Evolutionary conservation across 2,329 filamentous ascomycete genomes (phyloP), one percentile per base, ranked within the genome.

Genomic region (Nothophaeocryptopus gaeumannii): DNA sequence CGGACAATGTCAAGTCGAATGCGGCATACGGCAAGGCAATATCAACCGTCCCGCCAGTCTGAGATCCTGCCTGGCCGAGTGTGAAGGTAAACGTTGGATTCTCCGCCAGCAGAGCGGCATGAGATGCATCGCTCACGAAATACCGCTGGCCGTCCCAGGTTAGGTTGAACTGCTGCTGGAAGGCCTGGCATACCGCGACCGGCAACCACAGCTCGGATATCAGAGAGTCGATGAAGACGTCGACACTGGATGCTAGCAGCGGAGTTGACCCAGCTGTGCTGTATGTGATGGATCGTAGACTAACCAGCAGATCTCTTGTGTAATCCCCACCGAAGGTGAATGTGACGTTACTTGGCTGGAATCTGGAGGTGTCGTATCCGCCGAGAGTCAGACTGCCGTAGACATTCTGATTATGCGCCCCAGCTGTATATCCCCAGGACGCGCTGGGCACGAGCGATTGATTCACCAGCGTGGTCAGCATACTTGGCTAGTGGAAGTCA

Each of bases 161-260:
- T 5, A 74, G 58, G n/a, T 67, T 66, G 39, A 73, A 74, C 0
- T 65, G 64, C 5, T 61, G 40, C 39, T 66, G 67, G 45, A 73
- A 72, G 4, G 54, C 40, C 8, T 64, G 45, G 54, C 68, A 70
- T 1, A 60, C 62, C n/a, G 61, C 60, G 2, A 50, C 35, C 2
- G 72, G 70, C 5, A 74, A 63, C 71, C 71, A 74, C 14, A 74
- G 67, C 7, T 73, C 63, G 1, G 70, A 55, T 2, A 72, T 60
- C 8, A 68, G 55, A 2, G 68, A 68, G 51, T 72, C 69, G 44
- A 73, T 64, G 45, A 60, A 51, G n/a, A 47, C 14, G 11, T 47
- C 30, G 10, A 40, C 37, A 32, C 26, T 37, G n/a, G 16, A 14
- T 11, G 32, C 29, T 14, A 45, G 32, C 20, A 45, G 43, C 11